Conservation (phyloP, 2,329 filamentous ascomycete genomes). For the Stachybotrys chlorohalonatus region DNA sequence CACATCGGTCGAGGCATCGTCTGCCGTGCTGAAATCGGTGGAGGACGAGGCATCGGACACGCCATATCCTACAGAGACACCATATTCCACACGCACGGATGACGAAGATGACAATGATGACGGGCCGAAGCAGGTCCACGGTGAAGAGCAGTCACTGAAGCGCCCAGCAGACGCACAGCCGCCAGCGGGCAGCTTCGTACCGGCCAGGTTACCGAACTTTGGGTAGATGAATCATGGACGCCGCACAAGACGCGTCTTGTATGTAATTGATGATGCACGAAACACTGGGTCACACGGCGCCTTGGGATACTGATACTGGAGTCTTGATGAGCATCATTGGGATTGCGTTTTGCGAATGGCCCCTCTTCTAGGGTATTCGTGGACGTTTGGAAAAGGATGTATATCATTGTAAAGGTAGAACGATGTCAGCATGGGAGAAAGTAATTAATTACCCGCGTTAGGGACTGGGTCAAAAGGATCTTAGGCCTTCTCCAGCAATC, state of each 20-base stretch:
- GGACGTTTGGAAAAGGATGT: no score
- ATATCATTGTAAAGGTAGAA: no score
- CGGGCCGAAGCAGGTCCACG: neutral
- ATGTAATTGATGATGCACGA: neutral
- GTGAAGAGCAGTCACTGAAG: no score
- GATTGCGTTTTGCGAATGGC: no score
- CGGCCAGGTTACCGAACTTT: slow-evolving; percentile 50
- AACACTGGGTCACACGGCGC: neutral
- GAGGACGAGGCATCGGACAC: slow-evolving; percentile 22
- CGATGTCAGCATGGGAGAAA: no score
- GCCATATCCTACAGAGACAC: slow-evolving; percentile 5
- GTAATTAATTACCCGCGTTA: no score
- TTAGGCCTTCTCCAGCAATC: no score
- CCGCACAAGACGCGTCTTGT: neutral
- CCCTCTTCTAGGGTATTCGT: no score
- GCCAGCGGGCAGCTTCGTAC: slow-evolving; percentile 34
- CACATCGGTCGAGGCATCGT: slow-evolving; percentile 7
- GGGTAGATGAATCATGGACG: slow-evolving; percentile 17
- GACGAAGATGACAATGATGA: neutral
- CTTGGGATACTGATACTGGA: no score
- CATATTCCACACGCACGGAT: neutral
- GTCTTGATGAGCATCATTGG: no score
- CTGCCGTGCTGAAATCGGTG: slow-evolving; percentile 11
- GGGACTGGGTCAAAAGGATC: no score
- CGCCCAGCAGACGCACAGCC: neutral